Conservation (phyloP, 2,329 filamentous ascomycete genomes). For the Tolypocladium tropicale region DNA sequence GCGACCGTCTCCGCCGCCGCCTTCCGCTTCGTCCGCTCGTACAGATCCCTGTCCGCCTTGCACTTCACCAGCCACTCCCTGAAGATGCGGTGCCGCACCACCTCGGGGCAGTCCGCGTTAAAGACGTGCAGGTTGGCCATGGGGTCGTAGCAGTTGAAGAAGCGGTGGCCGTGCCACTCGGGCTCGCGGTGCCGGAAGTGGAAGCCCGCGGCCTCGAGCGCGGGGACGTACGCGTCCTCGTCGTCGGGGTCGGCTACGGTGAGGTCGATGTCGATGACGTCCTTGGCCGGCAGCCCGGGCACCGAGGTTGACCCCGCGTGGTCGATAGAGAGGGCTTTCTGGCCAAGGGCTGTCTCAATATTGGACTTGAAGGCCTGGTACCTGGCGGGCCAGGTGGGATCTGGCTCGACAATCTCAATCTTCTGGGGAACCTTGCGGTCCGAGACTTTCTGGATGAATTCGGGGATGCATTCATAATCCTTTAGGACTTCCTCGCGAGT, state of each 20-base stretch:
- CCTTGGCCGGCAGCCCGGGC: constrained; percentile 37
- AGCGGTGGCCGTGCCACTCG: constrained; percentile 36
- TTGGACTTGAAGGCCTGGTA: not conserved
- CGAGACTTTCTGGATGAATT: too few species aligned
- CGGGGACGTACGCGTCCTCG: constrained; percentile 30
- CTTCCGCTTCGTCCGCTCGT: constrained; percentile 27
- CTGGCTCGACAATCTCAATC: not conserved
- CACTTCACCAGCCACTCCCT: constrained; percentile 27
- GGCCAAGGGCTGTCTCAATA: not conserved
- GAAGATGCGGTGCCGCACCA: constrained; percentile 29
- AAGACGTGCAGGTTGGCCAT: constrained; percentile 38
- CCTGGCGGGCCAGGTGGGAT: not conserved
- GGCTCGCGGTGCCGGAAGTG: constrained; percentile 35
- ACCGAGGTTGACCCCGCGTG: constrained; percentile 44
- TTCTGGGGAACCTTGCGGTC: not conserved
- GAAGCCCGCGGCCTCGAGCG: constrained; percentile 33
- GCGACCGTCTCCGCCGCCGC: constrained; percentile 16
- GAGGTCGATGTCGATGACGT: constrained; percentile 42
- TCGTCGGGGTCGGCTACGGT: constrained; percentile 27
- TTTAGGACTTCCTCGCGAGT: too few species aligned
- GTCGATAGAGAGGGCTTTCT: constrained; percentile 23
- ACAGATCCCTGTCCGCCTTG: constrained; percentile 27
- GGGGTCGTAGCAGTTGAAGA: constrained; percentile 27
- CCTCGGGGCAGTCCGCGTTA: constrained; percentile 29
- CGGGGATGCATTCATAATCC: too few species aligned